A percentile compares a stretch with the other conserved stretches of the same genome.
phyloP scores from a whole-genome alignment of 257 asterid genomes.

The Solanum ossicruentum region DNA sequence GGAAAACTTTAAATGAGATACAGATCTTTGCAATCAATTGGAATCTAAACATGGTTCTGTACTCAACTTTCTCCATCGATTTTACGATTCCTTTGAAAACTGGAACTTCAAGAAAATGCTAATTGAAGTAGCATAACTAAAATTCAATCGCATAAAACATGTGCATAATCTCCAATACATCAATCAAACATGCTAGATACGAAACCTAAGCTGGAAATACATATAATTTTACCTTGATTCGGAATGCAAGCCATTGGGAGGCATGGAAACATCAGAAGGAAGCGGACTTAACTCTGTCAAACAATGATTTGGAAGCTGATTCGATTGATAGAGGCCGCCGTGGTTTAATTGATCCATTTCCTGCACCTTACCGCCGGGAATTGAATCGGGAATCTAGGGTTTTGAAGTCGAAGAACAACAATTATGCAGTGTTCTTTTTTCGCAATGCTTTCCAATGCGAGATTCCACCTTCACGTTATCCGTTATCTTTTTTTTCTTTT shows the following conservation, averaged over 20 bases:
- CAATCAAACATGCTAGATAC: background rate
- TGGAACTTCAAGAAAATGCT: background rate
- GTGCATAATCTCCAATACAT: background rate
- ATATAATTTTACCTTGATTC: conserved; percentile 33
- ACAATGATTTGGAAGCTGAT: conserved; percentile 34
- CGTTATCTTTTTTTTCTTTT: background rate
- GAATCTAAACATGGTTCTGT: background rate
- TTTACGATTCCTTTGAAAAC: background rate
- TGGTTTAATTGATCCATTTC: conserved; percentile 50
- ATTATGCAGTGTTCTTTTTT: background rate
- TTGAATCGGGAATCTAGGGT: background rate
- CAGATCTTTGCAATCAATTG: background rate
- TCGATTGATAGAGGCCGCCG: conserved; percentile 31
- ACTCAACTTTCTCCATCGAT: background rate
- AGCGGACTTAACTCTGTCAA: conserved; percentile 23
- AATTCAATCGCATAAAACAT: background rate
- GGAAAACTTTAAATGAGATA: background rate
- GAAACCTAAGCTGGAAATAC: background rate
- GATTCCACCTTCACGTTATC: background rate
- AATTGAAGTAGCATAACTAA: background rate
- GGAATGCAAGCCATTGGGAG: conserved; percentile 23
- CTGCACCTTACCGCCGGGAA: background rate
- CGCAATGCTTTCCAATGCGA: background rate
- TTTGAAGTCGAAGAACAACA: background rate
- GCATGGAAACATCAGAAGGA: conserved; percentile 25